phyloP scores from a whole-genome alignment of 768 basidiomycete genomes.

The Dictyophora rubrovolvata region DNA sequence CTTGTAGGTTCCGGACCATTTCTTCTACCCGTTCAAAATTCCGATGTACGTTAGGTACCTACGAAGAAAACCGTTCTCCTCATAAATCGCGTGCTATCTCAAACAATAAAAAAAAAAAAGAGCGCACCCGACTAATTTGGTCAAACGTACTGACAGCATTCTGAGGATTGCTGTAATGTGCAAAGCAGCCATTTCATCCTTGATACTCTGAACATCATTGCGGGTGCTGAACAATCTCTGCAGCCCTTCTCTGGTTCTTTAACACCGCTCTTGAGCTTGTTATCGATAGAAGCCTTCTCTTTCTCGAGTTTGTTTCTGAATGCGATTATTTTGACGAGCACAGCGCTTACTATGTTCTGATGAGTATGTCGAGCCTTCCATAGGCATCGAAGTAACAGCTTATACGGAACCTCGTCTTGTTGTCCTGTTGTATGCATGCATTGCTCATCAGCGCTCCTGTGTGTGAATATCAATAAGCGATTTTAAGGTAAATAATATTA shows the following conservation, averaged over 20 bases:
- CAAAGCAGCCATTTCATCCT: slow-evolving; percentile 76
- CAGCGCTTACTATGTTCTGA: no score
- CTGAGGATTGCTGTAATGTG: slow-evolving; percentile 71
- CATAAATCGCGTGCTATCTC: neutral
- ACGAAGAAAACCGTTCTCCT: neutral
- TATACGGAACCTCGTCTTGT: no score
- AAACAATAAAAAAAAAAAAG: neutral
- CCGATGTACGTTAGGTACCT: slow-evolving; percentile 94
- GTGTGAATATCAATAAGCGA: no score
- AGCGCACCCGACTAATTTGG: slow-evolving; percentile 84
- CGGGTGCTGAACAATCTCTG: slow-evolving; percentile 70
- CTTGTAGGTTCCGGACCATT: slow-evolving; percentile 85
- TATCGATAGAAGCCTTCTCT: slow-evolving; percentile 91
- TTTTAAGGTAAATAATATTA: no score
- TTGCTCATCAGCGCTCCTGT: no score
- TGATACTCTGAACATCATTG: slow-evolving; percentile 67
- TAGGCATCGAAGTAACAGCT: no score
- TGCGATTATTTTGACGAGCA: slow-evolving; percentile 76
- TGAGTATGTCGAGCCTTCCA: no score
- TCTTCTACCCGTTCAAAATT: slow-evolving; percentile 93
- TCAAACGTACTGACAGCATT: slow-evolving; percentile 80
- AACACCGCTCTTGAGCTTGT: slow-evolving; percentile 80
- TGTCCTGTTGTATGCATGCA: no score
- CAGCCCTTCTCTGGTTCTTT: slow-evolving; percentile 82
- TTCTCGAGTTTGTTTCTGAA: slow-evolving; percentile 93